A percentile compares a stretch with the other conserved stretches of the same genome.
Evolutionary conservation across 352 stramenopile genomes (phyloP).

Genomic region (Globisporangium radiosum): DNA sequence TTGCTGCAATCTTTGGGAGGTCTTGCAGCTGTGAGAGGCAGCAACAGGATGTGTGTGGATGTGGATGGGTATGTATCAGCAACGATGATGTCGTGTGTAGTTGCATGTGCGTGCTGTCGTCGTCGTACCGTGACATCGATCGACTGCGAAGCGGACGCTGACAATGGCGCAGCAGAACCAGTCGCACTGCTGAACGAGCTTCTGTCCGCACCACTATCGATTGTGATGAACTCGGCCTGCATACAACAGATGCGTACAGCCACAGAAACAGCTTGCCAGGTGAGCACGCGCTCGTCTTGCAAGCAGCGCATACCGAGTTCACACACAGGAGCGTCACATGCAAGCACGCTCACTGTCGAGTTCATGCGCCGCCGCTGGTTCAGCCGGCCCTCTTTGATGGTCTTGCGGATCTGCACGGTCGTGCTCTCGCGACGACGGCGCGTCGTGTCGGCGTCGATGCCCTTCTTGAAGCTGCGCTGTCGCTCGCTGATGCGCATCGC

Average conservation of each 20-base stretch:
- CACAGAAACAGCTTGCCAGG: constrained; percentile 14
- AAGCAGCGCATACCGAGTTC: too few relatives aligned
- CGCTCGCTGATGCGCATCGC: constrained; percentile 29
- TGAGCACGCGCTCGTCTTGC: too few relatives aligned
- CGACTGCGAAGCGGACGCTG: constrained; percentile 34
- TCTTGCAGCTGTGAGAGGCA: background rate
- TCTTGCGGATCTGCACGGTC: constrained; percentile 86
- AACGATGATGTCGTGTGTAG: too few relatives aligned
- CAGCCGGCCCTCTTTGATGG: constrained; percentile 73
- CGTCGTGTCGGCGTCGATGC: constrained; percentile 72
- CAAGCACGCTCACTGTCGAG: constrained; percentile 62
- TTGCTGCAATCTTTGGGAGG: constrained; percentile 91
- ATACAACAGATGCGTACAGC: background rate
- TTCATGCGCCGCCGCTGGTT: constrained; percentile 81
- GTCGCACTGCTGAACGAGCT: constrained; percentile 1
- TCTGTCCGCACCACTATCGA: constrained; percentile 1
- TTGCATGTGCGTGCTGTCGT: too few relatives aligned
- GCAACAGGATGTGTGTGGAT: background rate
- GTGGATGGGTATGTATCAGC: background rate
- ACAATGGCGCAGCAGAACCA: constrained; percentile 22
- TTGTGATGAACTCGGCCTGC: constrained; percentile 5
- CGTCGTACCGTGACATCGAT: too few relatives aligned
- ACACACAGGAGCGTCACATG: constrained; percentile 19
- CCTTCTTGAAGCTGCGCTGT: constrained; percentile 84
- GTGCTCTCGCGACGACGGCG: constrained; percentile 73